phyloP scores from a whole-genome alignment of 768 basidiomycete genomes.

The Coprinopsis cinerea region DNA sequence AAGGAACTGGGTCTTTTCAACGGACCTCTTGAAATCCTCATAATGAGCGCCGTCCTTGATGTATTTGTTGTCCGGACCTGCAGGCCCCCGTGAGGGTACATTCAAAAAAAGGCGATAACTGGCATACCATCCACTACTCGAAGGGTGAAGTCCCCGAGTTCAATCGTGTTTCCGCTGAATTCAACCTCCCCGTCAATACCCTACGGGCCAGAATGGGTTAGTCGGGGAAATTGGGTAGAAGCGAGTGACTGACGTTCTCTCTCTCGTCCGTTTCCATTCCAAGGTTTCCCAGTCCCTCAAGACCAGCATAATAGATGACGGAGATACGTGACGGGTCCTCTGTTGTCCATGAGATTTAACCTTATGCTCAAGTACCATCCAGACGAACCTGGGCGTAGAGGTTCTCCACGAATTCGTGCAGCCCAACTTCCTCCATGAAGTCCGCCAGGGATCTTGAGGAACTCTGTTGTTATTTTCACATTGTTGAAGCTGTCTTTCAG shows the following conservation, averaged over 20 bases:
- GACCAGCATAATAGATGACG: slow-evolving; percentile 78
- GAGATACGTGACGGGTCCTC: slow-evolving; percentile 59
- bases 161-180: slow-evolving; percentile 68
- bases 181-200: slow-evolving; percentile 67
- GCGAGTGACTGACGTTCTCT: slow-evolving; percentile 50
- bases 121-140: slow-evolving; percentile 68
- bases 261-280: slow-evolving; percentile 75
- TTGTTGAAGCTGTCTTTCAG: slow-evolving; percentile 80
- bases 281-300: slow-evolving; percentile 82
- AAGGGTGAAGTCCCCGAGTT: slow-evolving; percentile 79
- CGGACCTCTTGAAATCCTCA: slow-evolving; percentile 48
- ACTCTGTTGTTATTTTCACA: slow-evolving; percentile 76
- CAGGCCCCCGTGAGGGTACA: slow-evolving; percentile 7
- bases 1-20: slow-evolving; percentile 67
- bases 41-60: slow-evolving; percentile 52
- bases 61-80: slow-evolving; percentile 55
- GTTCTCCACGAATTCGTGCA: slow-evolving; percentile 74
- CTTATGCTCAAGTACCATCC: background rate
- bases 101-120: background rate
- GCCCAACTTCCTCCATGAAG: slow-evolving; percentile 87
- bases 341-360: slow-evolving; percentile 10
- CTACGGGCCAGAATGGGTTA: slow-evolving; percentile 30
- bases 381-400: slow-evolving; percentile 57
- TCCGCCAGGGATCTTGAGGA: slow-evolving; percentile 81
- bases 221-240: slow-evolving; percentile 5